Conservation (phyloP, 257 asterid genomes). For the Solanum pennellii region DNA sequence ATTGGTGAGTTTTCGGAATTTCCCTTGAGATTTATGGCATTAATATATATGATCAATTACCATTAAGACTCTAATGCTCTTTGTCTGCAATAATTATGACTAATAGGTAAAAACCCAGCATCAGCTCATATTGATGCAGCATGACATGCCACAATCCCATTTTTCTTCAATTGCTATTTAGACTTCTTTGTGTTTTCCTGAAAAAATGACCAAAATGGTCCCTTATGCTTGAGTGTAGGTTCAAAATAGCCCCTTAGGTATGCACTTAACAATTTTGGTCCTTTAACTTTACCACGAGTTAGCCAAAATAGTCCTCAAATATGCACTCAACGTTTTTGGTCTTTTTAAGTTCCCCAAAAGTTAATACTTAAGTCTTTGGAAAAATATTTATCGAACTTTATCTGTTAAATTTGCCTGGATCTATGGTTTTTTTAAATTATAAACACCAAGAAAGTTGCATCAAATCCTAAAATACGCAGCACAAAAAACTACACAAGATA, state of each 20-base stretch:
- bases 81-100: background rate
- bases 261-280: background rate
- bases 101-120: background rate
- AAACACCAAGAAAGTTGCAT: background rate
- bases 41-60: background rate
- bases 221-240: background rate
- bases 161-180: background rate
- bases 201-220: background rate
- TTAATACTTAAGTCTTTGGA: background rate
- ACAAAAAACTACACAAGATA: background rate
- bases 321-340: background rate
- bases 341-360: background rate
- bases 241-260: background rate
- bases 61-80: background rate
- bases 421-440: background rate
- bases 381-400: background rate
- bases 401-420: background rate
- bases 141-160: background rate
- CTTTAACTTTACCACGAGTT: background rate
- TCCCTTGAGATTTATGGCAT: background rate
- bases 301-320: background rate
- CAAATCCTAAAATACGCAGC: background rate
- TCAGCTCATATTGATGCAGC: background rate
- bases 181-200: background rate
- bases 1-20: conserved; percentile 44